Base-by-base conservation (phyloP, 345 rosid genomes). In the Streptanthus diversifolius region DNA sequence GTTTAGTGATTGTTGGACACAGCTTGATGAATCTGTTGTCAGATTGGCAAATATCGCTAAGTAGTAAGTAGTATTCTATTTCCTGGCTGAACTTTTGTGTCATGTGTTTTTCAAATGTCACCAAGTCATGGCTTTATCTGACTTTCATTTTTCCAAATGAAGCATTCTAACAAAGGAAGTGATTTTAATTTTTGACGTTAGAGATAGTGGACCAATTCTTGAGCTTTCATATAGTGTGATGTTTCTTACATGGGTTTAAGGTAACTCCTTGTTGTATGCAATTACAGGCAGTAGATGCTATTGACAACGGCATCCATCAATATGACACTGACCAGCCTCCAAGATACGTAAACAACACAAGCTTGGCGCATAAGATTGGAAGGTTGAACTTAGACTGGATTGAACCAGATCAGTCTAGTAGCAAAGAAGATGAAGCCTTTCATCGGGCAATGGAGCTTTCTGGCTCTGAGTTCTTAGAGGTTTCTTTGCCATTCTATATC, bases 321-420 rank as follows among this genome's bases (percentile, higher is more conserved):
- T 93, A 83, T 65, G 90, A 88, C 55, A 85, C 86, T 1, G 87
- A 93, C 63, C 79, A 80, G 77, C 96, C 95, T 30, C 91, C 96
- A 27, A 83, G 80, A 85, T 93, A 90, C 75, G 93, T 84, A 65
- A 85, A 87, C 59, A 84, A 78, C 60, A 88, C 95, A 39, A 77
- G 87, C 78, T 72, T 90, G 74, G 84, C 88, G 44, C 77, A 83
- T 45, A 87, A 95, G 78, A 88, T 88, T n/a, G 91, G 92, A 44
- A 85, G 82, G 76, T 80, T 88, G 60, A 90, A 93, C 80, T 84
- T 87, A 81, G 97, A 90, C 74, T 90, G 98, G 97, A 80, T 59
- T 52, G 96, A 93, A 18, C 83, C 89, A 24, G 92, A 87, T 77
- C 96, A 88, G 71, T 88, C 98, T 70, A 30, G 84, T 13, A 85